Evolutionary conservation across 768 basidiomycete genomes (phyloP).

Genomic region (Collybia mongolica): DNA sequence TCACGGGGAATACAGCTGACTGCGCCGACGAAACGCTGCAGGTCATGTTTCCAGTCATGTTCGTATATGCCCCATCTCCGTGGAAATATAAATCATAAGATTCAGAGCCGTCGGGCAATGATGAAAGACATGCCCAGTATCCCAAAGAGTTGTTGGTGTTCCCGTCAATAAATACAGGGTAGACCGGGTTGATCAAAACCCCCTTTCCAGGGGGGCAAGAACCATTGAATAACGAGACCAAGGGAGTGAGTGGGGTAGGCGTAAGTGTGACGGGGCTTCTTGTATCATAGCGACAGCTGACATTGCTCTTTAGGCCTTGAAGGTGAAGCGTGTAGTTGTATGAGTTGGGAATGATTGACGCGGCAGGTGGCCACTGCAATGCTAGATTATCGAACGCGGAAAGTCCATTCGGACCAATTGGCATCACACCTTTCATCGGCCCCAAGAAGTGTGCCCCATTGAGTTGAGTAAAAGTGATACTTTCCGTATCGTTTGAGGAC

Average conservation of each 20-base stretch:
- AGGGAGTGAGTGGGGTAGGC: background rate
- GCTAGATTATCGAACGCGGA: background rate
- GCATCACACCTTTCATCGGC: background rate
- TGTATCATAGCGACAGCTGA: background rate
- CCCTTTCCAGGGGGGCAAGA: background rate
- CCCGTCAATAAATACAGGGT: background rate
- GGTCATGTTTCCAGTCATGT: slow-evolving; percentile 14
- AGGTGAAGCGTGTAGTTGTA: slow-evolving; percentile 1
- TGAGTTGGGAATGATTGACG: background rate
- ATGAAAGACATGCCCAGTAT: slow-evolving; percentile 15
- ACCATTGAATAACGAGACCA: background rate
- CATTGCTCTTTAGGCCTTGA: background rate
- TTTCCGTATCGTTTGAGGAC: background rate
- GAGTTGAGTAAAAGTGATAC: background rate
- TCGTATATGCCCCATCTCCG: slow-evolving; percentile 4
- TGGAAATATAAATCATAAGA: slow-evolving; percentile 15
- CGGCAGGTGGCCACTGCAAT: background rate
- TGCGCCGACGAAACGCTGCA: slow-evolving; percentile 15
- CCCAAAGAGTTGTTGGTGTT: slow-evolving; percentile 2
- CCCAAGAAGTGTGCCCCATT: background rate
- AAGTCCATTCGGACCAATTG: background rate
- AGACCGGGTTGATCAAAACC: background rate
- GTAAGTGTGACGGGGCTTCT: background rate
- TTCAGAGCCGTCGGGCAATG: background rate
- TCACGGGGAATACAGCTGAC: slow-evolving; percentile 14